Percentiles rank a stretch among this genome's conserved stretches.
Evolutionary conservation across 2,329 filamentous ascomycete species (phyloP).

Genomic region (Periconia sp.): DNA sequence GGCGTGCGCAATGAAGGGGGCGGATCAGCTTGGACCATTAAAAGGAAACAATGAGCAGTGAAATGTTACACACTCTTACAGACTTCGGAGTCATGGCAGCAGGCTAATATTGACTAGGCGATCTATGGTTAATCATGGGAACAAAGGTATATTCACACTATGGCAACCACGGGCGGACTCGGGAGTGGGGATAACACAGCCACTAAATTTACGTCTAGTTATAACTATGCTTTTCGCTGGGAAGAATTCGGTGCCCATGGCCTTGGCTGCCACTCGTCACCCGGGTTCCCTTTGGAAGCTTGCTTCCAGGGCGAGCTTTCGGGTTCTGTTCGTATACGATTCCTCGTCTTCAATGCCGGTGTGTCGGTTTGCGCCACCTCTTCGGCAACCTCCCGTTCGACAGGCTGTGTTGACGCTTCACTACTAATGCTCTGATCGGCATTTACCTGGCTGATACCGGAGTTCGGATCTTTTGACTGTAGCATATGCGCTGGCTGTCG

Average conservation of each 20-base stretch:
- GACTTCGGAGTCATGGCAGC: too few species aligned
- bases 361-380: conserved; percentile 21
- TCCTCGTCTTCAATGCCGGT: conserved; percentile 25
- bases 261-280: conserved; percentile 56
- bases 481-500: conserved; percentile 56
- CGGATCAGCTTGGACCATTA: too few species aligned
- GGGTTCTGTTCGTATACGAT: conserved; percentile 31
- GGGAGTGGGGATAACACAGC: too few species aligned
- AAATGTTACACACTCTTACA: too few species aligned
- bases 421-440: conserved; percentile 40
- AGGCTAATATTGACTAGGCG: too few species aligned
- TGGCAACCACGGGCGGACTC: too few species aligned
- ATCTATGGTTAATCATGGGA: too few species aligned
- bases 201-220: too few species aligned
- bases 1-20: too few species aligned
- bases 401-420: conserved; percentile 14
- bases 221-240: conserved; percentile 32
- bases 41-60: too few species aligned
- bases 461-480: conserved; percentile 49
- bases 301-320: conserved; percentile 51
- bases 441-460: conserved; percentile 43
- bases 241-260: conserved; percentile 52
- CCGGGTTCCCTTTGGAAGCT: conserved; percentile 42
- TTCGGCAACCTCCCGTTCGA: conserved; percentile 5
- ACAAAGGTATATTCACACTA: too few species aligned